phyloP scores from a whole-genome alignment of 2,329 filamentous ascomycete genomes.

The Thermomyces lanuginosus region DNA sequence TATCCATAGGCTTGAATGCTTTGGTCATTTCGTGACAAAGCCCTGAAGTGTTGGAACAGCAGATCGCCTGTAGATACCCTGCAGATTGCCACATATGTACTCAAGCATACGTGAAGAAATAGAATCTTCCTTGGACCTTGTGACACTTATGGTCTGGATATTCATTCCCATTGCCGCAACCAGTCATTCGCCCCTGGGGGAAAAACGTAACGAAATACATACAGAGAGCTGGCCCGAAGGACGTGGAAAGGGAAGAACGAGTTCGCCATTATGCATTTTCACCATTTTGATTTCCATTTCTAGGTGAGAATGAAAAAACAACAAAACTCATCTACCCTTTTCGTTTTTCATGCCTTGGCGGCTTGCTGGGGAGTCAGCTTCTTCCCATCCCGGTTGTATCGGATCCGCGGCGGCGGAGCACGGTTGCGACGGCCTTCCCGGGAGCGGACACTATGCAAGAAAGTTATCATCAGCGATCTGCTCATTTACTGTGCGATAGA shows the following conservation, averaged over 20 bases:
- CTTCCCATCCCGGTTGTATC: conserved; percentile 99
- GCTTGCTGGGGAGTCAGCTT: conserved; percentile 84
- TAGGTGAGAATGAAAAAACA: conserved; percentile 2
- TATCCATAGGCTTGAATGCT: no score
- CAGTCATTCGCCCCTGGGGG: no score
- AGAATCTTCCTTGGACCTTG: no score
- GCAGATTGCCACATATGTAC: neutral
- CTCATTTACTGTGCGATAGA: neutral
- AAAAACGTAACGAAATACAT: no score
- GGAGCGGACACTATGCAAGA: conserved; percentile 67
- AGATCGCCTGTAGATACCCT: neutral
- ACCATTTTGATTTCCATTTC: conserved; percentile 5
- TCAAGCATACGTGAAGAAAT: no score
- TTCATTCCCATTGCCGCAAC: no score
- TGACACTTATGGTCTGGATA: no score
- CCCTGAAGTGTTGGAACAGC: no score
- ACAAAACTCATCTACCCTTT: conserved; percentile 6
- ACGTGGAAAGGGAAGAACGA: no score
- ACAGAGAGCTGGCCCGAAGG: no score
- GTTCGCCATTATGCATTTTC: conserved; percentile 7
- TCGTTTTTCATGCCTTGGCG: conserved; percentile 42
- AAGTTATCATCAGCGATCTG: neutral
- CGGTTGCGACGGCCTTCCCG: conserved; percentile 96
- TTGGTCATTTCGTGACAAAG: no score
- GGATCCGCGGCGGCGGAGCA: conserved; percentile 87